phyloP scores from a whole-genome alignment of 2,329 filamentous ascomycete genomes.

The Arthrobotrys entomopaga region DNA sequence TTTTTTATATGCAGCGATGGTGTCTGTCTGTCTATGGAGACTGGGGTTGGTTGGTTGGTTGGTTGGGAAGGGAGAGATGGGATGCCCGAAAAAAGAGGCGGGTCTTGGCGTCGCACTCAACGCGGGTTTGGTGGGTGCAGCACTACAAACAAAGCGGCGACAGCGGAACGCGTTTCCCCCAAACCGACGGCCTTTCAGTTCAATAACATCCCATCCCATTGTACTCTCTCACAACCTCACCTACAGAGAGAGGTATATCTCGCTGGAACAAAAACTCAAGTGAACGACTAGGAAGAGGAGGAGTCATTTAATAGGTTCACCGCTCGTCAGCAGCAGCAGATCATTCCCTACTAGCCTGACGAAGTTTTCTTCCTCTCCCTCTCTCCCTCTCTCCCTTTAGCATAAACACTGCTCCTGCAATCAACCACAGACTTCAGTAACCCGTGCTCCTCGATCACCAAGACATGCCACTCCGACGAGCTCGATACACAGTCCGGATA shows the following conservation, averaged over 20 bases:
- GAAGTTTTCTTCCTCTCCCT: too few species aligned
- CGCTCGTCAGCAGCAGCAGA: background rate
- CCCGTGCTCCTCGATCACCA: background rate
- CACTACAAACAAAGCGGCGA: constrained; percentile 53
- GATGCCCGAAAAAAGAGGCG: constrained; percentile 34
- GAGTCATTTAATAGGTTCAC: too few species aligned
- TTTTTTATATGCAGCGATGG: background rate
- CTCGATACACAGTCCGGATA: constrained; percentile 25
- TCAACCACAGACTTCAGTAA: constrained; percentile 8
- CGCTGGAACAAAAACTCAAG: background rate
- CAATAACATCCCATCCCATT: constrained; percentile 20
- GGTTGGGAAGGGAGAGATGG: background rate
- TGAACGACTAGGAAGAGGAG: too few species aligned
- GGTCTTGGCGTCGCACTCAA: constrained; percentile 46
- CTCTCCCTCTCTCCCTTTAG: too few species aligned
- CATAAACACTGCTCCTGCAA: constrained; percentile 12
- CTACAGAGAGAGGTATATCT: background rate
- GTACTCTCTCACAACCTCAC: constrained; percentile 16
- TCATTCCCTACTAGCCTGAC: constrained; percentile 10
- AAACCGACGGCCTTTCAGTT: constrained; percentile 19
- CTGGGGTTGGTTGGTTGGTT: constrained; percentile 8
- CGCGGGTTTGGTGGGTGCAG: constrained; percentile 27
- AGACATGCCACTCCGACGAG: constrained; percentile 38
- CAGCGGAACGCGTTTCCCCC: constrained; percentile 37
- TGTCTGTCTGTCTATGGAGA: background rate